Evolutionary conservation across 768 basidiomycete genomes (phyloP).

Genomic region (Dictyophora rubrovolvata): DNA sequence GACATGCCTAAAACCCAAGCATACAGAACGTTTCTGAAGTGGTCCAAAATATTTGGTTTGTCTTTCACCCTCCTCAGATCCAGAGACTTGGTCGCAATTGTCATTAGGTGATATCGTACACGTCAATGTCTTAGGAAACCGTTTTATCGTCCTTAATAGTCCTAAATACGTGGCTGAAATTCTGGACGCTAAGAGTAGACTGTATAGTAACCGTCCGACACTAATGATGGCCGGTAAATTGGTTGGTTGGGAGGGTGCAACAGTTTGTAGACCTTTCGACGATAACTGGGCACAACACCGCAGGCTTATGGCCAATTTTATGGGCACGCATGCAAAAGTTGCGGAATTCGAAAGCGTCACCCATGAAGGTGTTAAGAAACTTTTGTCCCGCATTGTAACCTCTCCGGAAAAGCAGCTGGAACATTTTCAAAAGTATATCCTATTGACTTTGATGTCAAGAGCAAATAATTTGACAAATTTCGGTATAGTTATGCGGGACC

Average conservation of each 20-base stretch:
- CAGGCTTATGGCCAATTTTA: constrained; percentile 13
- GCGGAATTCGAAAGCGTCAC: constrained; percentile 11
- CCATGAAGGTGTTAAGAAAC: constrained; percentile 11
- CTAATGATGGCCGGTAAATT: background rate
- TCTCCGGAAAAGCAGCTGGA: constrained; percentile 12
- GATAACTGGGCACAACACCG: constrained; percentile 16
- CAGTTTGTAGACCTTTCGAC: background rate
- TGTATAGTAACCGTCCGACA: constrained; percentile 19
- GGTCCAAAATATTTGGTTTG: constrained; percentile 34
- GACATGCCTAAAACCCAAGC: constrained; percentile 33
- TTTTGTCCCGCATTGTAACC: constrained; percentile 9
- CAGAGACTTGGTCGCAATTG: background rate
- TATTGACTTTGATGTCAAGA: too few species aligned
- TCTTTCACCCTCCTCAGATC: background rate
- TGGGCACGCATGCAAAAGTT: constrained; percentile 17
- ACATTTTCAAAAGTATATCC: constrained; percentile 6
- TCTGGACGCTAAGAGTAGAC: constrained; percentile 23
- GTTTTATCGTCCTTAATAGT: constrained; percentile 21
- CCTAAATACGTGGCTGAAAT: constrained; percentile 25
- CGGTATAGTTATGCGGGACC: constrained; percentile 17
- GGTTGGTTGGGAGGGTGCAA: background rate
- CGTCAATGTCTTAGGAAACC: constrained; percentile 31
- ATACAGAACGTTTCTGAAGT: constrained; percentile 31
- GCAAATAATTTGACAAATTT: too few species aligned
- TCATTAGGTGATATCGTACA: constrained; percentile 35